Conservation (phyloP, 306 rosid genomes). For the Ochetophila trinervis region DNA sequence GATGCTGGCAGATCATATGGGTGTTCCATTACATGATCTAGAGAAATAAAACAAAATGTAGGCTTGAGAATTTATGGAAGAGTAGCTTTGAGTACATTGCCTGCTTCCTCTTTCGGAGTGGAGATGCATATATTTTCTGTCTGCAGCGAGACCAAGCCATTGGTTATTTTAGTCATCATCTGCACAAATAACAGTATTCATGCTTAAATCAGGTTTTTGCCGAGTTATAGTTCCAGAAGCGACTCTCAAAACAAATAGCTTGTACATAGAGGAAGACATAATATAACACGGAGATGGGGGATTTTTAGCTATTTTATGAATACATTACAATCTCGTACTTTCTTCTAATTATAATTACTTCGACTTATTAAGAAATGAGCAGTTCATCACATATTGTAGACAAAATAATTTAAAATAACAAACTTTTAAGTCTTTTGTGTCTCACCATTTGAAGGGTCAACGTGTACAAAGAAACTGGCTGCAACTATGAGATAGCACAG, state of each 20-base stretch:
- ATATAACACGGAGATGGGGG: too few relatives aligned
- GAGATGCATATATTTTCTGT: not conserved
- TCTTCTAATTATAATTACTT: not conserved
- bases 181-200: slow-evolving; percentile 2
- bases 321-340: too few relatives aligned
- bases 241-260: too few relatives aligned
- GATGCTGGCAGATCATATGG: slow-evolving; percentile 13
- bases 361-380: not conserved
- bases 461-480: slow-evolving; percentile 85
- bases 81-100: slow-evolving; percentile 1
- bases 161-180: slow-evolving; percentile 13
- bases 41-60: not conserved
- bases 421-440: not conserved
- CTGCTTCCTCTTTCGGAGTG: not conserved
- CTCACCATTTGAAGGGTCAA: slow-evolving; percentile 83
- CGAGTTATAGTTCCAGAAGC: too few relatives aligned
- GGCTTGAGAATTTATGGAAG: slow-evolving; percentile 6
- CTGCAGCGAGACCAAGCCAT: not conserved
- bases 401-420: not conserved
- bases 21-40: slow-evolving; percentile 11
- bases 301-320: too few relatives aligned
- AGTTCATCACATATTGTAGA: not conserved
- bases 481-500: slow-evolving; percentile 93
- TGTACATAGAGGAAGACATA: too few relatives aligned
- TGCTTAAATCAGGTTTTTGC: too few relatives aligned